Evolutionary conservation across 73 alveolate species (phyloP).

Genomic region (Paramecium caudatum): DNA sequence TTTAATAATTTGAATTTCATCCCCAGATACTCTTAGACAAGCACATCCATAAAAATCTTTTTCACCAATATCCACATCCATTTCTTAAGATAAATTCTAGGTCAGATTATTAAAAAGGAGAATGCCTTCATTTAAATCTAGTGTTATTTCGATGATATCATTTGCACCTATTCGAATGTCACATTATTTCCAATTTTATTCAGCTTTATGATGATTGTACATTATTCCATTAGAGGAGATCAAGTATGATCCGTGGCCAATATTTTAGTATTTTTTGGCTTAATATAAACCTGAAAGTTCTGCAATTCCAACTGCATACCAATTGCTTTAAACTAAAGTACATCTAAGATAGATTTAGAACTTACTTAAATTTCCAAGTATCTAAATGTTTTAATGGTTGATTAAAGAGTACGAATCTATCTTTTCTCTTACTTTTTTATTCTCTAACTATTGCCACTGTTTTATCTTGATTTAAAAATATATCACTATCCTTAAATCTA

Average conservation of each 20-base stretch:
- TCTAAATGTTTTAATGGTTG: not conserved
- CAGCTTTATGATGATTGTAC: conserved; percentile 48
- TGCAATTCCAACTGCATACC: conserved; percentile 76
- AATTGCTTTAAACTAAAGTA: not conserved
- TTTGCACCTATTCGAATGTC: conserved; percentile 34
- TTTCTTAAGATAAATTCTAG: not conserved
- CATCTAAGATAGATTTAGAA: conserved; percentile 24
- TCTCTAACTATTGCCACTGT: conserved; percentile 62
- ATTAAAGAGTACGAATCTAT: conserved; percentile 71
- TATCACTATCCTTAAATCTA: conserved; percentile 62
- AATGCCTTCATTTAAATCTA: not conserved
- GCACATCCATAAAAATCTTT: conserved; percentile 40
- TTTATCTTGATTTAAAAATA: conserved; percentile 11
- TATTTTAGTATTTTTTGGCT: conserved; percentile 49
- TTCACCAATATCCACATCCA: not conserved
- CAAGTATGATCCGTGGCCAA: conserved; percentile 73
- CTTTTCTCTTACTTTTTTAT: conserved; percentile 42
- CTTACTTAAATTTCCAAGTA: conserved; percentile 11
- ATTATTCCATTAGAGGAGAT: conserved; percentile 72
- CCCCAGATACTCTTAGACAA: conserved; percentile 64
- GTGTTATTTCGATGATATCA: conserved; percentile 26
- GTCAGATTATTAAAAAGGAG: not conserved
- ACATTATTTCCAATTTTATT: conserved; percentile 50
- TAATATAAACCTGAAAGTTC: conserved; percentile 63
- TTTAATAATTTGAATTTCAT: conserved; percentile 14